Percentiles rank a stretch among this genome's conserved stretches.
Conservation (phyloP, 164 flowering plant species). For the Magnolia officinalis region DNA sequence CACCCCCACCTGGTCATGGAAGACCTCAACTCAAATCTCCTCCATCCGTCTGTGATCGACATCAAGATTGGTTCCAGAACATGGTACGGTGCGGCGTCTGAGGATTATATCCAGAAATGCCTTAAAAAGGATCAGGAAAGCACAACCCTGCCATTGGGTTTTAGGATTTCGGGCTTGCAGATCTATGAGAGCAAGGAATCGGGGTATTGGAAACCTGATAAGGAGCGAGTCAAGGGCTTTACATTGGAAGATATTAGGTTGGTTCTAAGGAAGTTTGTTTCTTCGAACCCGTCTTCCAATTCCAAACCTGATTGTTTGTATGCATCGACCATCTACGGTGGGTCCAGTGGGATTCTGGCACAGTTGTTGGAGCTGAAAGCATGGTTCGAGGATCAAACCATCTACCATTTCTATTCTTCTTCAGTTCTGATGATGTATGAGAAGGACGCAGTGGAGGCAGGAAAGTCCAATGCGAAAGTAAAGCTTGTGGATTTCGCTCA, state of each 20-base stretch:
- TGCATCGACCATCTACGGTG: slow-evolving; percentile 63
- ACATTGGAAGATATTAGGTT: slow-evolving; percentile 39
- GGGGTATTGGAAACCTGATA: slow-evolving; percentile 65
- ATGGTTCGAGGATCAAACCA: slow-evolving; percentile 90
- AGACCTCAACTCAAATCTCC: slow-evolving; percentile 37
- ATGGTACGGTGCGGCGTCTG: slow-evolving; percentile 70
- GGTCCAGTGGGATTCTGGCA: slow-evolving; percentile 63
- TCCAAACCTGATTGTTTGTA: slow-evolving; percentile 50
- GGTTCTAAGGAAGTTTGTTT: slow-evolving; percentile 67
- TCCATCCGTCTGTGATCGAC: slow-evolving; percentile 65
- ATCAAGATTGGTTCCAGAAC: slow-evolving; percentile 87
- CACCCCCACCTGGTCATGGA: slow-evolving; percentile 67
- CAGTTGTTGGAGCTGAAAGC: slow-evolving; percentile 72
- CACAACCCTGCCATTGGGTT: slow-evolving; percentile 55
- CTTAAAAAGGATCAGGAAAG: slow-evolving; percentile 53
- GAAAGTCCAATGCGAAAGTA: slow-evolving; percentile 38
- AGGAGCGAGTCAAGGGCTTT: slow-evolving; percentile 30
- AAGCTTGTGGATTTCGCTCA: slow-evolving; percentile 94
- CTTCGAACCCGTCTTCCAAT: slow-evolving; percentile 40
- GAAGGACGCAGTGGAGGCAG: slow-evolving; percentile 30
- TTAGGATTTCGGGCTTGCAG: slow-evolving; percentile 74
- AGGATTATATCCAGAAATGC: slow-evolving; percentile 58
- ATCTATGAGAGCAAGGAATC: slow-evolving; percentile 36
- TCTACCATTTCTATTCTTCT: slow-evolving; percentile 66
- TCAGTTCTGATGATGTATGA: slow-evolving; percentile 73